Percentiles rank a stretch among this genome's conserved stretches.
phyloP scores from a whole-genome alignment of 1,139 yeast species.

The Scheffersomyces lignicola region DNA sequence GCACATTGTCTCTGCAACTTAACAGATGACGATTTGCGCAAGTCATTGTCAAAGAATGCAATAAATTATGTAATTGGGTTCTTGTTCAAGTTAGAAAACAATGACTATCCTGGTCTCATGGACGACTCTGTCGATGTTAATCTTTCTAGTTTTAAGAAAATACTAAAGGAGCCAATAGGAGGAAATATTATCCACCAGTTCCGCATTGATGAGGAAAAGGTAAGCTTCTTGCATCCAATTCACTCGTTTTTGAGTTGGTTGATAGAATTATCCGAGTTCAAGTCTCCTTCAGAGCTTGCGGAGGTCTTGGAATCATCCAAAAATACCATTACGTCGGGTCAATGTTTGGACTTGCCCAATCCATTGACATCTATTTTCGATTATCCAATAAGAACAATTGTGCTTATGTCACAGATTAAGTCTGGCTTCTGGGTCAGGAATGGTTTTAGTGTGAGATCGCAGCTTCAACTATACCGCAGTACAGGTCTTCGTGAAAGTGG shows the following conservation, averaged over 20 bases:
- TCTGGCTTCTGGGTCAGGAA: constrained; percentile 64
- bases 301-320: constrained; percentile 11
- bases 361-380: constrained; percentile 51
- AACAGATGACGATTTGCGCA: constrained; percentile 17
- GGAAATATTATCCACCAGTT: constrained; percentile 23
- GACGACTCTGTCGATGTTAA: constrained; percentile 33
- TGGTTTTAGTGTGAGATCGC: constrained; percentile 70
- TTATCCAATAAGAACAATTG: constrained; percentile 73
- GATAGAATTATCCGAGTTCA: constrained; percentile 51
- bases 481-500: constrained; percentile 86
- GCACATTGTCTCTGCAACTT: constrained; percentile 49
- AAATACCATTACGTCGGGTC: constrained; percentile 2
- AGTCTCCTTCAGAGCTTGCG: constrained; percentile 18
- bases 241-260: constrained; percentile 75
- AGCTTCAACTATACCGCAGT: constrained; percentile 75
- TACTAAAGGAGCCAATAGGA: constrained; percentile 22
- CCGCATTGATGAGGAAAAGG: constrained; percentile 39
- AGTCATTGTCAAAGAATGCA: constrained; percentile 26
- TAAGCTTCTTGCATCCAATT: constrained; percentile 78
- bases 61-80: constrained; percentile 32
- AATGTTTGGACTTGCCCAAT: constrained; percentile 6
- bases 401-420: constrained; percentile 54
- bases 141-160: constrained; percentile 15
- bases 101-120: constrained; percentile 27
- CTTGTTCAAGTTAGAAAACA: constrained; percentile 30